These are phyloP conservation scores for Podaxis sp. DNA, from an alignment of 768 basidiomycete species.

Conservation along the genomic window DNA sequence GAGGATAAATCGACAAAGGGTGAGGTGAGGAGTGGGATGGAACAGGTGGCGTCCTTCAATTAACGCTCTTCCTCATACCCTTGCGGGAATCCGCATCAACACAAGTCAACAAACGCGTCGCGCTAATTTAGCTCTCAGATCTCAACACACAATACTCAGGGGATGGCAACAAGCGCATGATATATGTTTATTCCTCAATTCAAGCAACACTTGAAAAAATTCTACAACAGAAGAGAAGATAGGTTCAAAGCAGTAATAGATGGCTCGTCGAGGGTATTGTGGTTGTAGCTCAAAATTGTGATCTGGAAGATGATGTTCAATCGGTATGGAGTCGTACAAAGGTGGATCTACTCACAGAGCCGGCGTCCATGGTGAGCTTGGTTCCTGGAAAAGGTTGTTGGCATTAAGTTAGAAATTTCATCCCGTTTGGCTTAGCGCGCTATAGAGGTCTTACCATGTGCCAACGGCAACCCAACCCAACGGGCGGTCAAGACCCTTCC, in stretches of 20 bases:
- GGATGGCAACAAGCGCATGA: neutral
- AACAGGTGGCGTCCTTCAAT: neutral
- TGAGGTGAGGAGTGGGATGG: neutral
- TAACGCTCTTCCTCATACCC: neutral
- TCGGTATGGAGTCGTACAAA: neutral
- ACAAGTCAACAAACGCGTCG: conserved; percentile 35
- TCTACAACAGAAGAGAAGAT: conserved; percentile 32
- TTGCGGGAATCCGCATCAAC: conserved; percentile 9
- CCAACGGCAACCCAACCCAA: conserved; percentile 73
- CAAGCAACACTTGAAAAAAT: neutral
- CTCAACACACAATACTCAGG: neutral
- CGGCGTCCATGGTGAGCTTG: conserved; percentile 17
- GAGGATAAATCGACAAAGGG: neutral
- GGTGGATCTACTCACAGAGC: conserved; percentile 12
- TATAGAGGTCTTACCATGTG: conserved; percentile 41
- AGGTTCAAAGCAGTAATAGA: conserved; percentile 74
- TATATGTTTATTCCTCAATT: neutral
- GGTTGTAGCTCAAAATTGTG: conserved; percentile 82
- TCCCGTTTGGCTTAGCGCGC: neutral
- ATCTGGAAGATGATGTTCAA: conserved; percentile 55
- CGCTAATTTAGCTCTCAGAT: conserved; percentile 9
- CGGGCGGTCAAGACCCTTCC: conserved; percentile 76
- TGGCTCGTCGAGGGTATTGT: conserved; percentile 75
- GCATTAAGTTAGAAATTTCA: neutral
- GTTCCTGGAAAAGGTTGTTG: conserved; percentile 13